Conservation (phyloP, 768 basidiomycete genomes). For the Trametes elegans region DNA sequence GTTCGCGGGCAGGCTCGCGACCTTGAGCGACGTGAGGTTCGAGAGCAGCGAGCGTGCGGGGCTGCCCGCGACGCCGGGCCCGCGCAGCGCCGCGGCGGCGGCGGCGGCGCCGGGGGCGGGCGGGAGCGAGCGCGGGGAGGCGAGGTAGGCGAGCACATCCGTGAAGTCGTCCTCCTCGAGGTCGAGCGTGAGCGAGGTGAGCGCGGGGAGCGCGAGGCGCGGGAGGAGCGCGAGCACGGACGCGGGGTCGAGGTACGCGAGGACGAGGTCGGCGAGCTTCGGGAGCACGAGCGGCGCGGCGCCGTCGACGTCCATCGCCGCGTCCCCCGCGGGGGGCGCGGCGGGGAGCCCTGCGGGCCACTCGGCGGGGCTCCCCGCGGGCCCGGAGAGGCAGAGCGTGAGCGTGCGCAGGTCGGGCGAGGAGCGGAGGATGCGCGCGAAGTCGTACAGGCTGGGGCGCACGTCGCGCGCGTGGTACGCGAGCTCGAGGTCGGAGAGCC, state of each 20-base stretch:
- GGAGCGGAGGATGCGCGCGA: constrained; percentile 47
- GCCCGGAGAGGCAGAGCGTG: constrained; percentile 56
- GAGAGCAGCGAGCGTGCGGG: constrained; percentile 43
- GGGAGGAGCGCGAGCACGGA: constrained; percentile 33
- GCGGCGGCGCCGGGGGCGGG: background rate
- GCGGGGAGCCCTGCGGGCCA: constrained; percentile 29
- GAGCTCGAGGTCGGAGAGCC: constrained; percentile 53
- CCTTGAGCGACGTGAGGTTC: constrained; percentile 50
- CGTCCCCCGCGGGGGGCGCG: background rate
- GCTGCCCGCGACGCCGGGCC: constrained; percentile 10
- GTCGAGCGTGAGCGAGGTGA: constrained; percentile 46
- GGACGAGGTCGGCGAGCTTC: constrained; percentile 30
- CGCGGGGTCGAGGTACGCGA: constrained; percentile 32
- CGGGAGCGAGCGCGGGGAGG: constrained; percentile 35
- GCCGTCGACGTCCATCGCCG: constrained; percentile 7
- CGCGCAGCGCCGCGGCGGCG: constrained; percentile 4
- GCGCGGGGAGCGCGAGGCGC: constrained; percentile 35
- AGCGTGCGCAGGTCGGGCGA: constrained; percentile 56
- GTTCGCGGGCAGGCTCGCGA: constrained; percentile 49
- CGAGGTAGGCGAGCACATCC: constrained; percentile 45
- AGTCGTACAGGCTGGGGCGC: constrained; percentile 55
- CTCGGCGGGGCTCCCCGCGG: constrained; percentile 39
- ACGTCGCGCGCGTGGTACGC: constrained; percentile 63
- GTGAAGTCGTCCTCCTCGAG: constrained; percentile 55
- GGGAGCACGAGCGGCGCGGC: constrained; percentile 22